Evolutionary conservation across 805 yeast species (phyloP).

Genomic region (Yarrowia sp.): DNA sequence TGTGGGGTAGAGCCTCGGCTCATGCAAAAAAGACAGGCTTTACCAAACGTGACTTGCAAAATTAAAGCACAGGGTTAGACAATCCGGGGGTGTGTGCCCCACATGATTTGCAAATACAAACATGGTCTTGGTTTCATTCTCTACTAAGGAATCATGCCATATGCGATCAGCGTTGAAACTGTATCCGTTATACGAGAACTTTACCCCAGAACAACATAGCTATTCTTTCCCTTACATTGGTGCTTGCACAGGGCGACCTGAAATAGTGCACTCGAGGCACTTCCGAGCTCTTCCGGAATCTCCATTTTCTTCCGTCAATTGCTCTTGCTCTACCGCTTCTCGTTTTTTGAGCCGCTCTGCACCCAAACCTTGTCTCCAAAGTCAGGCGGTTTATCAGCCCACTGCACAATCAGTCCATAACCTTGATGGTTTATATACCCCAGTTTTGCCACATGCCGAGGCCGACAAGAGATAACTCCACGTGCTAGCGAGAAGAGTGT

Average conservation of each 20-base stretch:
- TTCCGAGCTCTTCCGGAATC: too few species aligned
- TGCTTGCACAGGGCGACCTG: too few species aligned
- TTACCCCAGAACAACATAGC: too few species aligned
- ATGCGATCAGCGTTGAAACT: slow-evolving; percentile 12
- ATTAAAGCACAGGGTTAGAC: too few species aligned
- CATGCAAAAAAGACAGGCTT: neutral
- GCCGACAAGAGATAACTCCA: neutral
- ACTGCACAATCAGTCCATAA: slow-evolving; percentile 15
- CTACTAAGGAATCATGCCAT: slow-evolving; percentile 25
- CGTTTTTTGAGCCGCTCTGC: slow-evolving; percentile 10
- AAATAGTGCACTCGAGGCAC: too few species aligned
- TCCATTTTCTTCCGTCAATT: neutral
- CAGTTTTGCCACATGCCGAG: slow-evolving; percentile 5
- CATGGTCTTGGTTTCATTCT: neutral
- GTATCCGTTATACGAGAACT: slow-evolving; percentile 7
- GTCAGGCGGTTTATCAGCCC: slow-evolving; percentile 25
- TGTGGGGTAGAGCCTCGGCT: slow-evolving; percentile 23
- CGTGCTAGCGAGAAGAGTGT: neutral
- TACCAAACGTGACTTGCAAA: slow-evolving; percentile 1
- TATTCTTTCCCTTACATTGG: too few species aligned
- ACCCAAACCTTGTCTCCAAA: slow-evolving; percentile 3
- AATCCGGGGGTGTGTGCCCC: slow-evolving; percentile 13
- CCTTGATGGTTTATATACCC: slow-evolving; percentile 11
- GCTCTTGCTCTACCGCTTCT: too few species aligned
- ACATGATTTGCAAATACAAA: neutral